Base-by-base conservation (phyloP, 345 rosid genomes). In the Isatis tinctoria region DNA sequence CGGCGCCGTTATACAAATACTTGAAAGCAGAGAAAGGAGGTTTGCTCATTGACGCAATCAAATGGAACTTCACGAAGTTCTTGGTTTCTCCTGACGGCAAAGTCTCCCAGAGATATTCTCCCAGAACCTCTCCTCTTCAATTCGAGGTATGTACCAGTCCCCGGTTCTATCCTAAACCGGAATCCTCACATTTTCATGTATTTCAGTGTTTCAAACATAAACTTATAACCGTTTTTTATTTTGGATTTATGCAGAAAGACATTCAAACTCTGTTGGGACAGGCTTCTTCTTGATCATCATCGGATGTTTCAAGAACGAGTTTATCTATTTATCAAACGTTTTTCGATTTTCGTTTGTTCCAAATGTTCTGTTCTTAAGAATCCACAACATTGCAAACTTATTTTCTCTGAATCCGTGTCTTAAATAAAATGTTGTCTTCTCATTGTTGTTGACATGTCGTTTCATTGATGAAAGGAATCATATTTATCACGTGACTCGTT, bases 11-110 rank as follows among this genome's bases (percentile, higher is more conserved):
- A 54, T 91, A 85, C 91, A 85, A 85, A 77, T 94, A 82, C 81
- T 80, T 91, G 30, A 94, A 94, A 76, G 79, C 95, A 11, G 83
- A 89, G 83, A 89, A 94, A 78, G 93, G 95, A 14, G 97, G 96
- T 37, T 81, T 61, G 45, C 76, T 94, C 2, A 92, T 85, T 78
- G 91, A 87, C 32, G 87, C 87, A 49, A 89, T 94, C 82, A 94
- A 94, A 63, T 94, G 98, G 98, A 94, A 94, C 72, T 94, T 94
- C 83, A 91, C 98, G 1, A 94, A 91, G 70, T 89, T 91, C 79
- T 78, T 94, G 83, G 88, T 88, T 3, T 79, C 87, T 74, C 87
- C 85, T 73, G 84, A 85, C 69, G 98, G 98, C 28, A 86, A 83
- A 73, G 94, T 87, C 48, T 85, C 77, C 53, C 89, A 85, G 57